These are phyloP conservation scores for Fraxinus angustifolia DNA, from an alignment of 305 asterid species.

Conservation along the genomic window DNA sequence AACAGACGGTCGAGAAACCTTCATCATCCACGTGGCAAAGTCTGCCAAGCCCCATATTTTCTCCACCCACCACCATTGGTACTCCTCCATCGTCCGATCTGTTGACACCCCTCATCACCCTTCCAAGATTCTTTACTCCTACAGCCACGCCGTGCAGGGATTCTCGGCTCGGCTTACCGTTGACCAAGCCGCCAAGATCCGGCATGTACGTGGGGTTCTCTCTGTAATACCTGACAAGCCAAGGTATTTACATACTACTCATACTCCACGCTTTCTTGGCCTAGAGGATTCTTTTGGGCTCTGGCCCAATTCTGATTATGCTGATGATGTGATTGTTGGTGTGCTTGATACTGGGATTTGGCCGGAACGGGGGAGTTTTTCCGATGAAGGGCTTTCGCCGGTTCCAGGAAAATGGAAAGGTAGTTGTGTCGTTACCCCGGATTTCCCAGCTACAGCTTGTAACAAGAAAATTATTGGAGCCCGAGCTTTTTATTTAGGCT, in stretches of 20 bases:
- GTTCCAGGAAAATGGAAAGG: constrained; percentile 81
- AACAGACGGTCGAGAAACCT: constrained; percentile 47
- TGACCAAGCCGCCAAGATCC: constrained; percentile 49
- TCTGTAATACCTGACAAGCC: constrained; percentile 66
- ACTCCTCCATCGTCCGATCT: constrained; percentile 55
- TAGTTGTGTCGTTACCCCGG: constrained; percentile 50
- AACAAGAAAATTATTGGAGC: constrained; percentile 80
- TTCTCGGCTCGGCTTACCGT: constrained; percentile 69
- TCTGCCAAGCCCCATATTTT: constrained; percentile 53
- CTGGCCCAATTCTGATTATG: constrained; percentile 89
- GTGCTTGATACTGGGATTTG: constrained; percentile 90
- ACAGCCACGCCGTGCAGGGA: constrained; percentile 56
- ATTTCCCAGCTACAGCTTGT: constrained; percentile 54
- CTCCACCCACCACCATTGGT: constrained; percentile 75
- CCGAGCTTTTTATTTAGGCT: constrained; percentile 57
- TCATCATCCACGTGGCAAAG: constrained; percentile 69
- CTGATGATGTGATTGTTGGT: constrained; percentile 80
- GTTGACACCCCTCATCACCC: constrained; percentile 49
- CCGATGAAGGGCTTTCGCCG: constrained; percentile 60
- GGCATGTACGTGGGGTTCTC: constrained; percentile 46
- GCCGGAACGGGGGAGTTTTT: constrained; percentile 82
- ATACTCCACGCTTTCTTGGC: constrained; percentile 66
- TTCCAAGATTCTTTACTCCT: constrained; percentile 61
- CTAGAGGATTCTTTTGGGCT: constrained; percentile 62
- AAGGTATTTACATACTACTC: constrained; percentile 75